Evolutionary conservation across 2,329 filamentous ascomycete genomes (phyloP).

Genomic region (Trichoderma polysporum): DNA sequence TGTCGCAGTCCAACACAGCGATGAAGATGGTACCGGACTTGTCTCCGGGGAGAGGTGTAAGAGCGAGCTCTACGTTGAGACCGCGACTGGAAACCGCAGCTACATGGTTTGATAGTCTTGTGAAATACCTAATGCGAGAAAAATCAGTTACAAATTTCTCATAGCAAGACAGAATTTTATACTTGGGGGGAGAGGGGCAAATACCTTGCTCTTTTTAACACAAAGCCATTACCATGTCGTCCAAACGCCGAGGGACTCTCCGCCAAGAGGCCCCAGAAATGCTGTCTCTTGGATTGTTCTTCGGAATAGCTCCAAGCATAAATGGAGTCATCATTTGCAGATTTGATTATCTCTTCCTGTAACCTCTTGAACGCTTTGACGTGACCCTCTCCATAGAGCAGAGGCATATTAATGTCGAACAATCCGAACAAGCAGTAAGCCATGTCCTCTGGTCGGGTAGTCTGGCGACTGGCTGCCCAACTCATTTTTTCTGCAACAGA

Average conservation of each 20-base stretch:
- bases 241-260: slow-evolving; percentile 30
- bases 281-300: slow-evolving; percentile 21
- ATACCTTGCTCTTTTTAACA: slow-evolving; percentile 23
- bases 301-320: slow-evolving; percentile 30
- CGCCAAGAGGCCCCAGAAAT: slow-evolving; percentile 32
- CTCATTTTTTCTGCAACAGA: slow-evolving; percentile 32
- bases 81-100: slow-evolving; percentile 29
- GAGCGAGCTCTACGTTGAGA: slow-evolving; percentile 28
- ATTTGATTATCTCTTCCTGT: slow-evolving; percentile 33
- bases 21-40: slow-evolving; percentile 31
- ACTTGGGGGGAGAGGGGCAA: too few species aligned
- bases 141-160: background rate
- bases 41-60: slow-evolving; percentile 32
- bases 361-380: slow-evolving; percentile 31
- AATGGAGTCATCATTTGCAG: slow-evolving; percentile 32
- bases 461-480: slow-evolving; percentile 33
- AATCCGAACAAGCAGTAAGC: slow-evolving; percentile 37
- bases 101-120: slow-evolving; percentile 26
- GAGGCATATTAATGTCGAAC: slow-evolving; percentile 36
- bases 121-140: slow-evolving; percentile 21
- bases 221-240: slow-evolving; percentile 20
- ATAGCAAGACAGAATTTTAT: background rate
- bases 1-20: slow-evolving; percentile 32
- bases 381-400: slow-evolving; percentile 35
- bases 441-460: slow-evolving; percentile 33